These are phyloP conservation scores for Cynara cardunculus DNA, from an alignment of 129 eudicot genomes.

Conservation along the genomic window DNA sequence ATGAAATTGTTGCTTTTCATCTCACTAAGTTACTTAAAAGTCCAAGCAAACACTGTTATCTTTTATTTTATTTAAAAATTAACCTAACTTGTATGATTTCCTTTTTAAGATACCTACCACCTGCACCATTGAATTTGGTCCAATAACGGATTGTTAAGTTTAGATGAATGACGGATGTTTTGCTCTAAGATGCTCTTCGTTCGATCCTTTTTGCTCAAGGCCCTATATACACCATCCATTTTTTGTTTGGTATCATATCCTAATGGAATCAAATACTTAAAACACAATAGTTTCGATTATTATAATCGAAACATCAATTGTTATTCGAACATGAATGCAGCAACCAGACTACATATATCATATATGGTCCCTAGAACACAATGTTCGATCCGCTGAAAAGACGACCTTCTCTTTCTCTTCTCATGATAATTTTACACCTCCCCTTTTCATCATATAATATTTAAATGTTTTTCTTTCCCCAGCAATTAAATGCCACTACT, in stretches of 20 bases:
- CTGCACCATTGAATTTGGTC: not conserved
- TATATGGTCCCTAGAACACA: conserved; percentile 7
- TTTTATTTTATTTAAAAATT: not conserved
- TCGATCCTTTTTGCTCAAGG: not conserved
- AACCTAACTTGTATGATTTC: not conserved
- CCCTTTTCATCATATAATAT: conserved; percentile 16
- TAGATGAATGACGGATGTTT: not conserved
- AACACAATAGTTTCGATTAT: not conserved
- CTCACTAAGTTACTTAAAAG: not conserved
- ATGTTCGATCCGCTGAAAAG: conserved; percentile 10
- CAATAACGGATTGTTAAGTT: not conserved
- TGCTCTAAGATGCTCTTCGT: conserved; percentile 6
- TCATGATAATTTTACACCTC: conserved; percentile 11
- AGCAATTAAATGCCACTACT: conserved; percentile 17
- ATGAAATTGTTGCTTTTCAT: not conserved
- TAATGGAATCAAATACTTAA: conserved; percentile 8
- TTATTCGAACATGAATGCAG: conserved; percentile 6
- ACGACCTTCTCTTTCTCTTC: conserved; percentile 16
- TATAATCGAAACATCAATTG: not conserved
- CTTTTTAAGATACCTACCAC: not conserved
- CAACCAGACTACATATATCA: conserved; percentile 6
- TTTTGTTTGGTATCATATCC: conserved; percentile 8
- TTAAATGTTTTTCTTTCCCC: not conserved
- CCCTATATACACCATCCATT: conserved; percentile 12
- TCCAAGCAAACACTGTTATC: not conserved